Percentiles rank a stretch among this genome's conserved stretches.
Evolutionary conservation across 192 early-diverging fungal species (phyloP).

Genomic region (Pilaira anomala): DNA sequence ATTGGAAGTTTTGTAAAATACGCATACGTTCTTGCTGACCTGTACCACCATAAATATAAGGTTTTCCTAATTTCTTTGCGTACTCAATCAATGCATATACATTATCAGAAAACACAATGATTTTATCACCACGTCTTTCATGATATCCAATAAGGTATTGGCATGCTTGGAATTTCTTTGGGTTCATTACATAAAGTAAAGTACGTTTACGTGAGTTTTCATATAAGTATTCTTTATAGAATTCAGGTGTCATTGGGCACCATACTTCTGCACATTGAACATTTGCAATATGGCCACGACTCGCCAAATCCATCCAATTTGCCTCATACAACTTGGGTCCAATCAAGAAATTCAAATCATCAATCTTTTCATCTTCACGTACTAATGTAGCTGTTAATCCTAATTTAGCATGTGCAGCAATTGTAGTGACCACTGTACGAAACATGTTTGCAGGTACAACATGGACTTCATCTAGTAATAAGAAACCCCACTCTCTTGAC

Average conservation of each 20-base stretch:
- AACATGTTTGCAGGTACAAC: slow-evolving; percentile 98
- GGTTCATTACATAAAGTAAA: slow-evolving; percentile 94
- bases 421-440: slow-evolving; percentile 85
- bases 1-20: slow-evolving; percentile 91
- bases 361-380: slow-evolving; percentile 97
- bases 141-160: slow-evolving; percentile 96
- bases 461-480: slow-evolving; percentile 97
- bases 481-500: slow-evolving; percentile 93
- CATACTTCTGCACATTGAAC: slow-evolving; percentile 99
- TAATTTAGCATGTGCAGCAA: slow-evolving; percentile 93
- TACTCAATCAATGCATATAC: slow-evolving; percentile 92
- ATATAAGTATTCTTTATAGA: slow-evolving; percentile 89
- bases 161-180: slow-evolving; percentile 95
- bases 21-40: slow-evolving; percentile 86
- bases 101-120: slow-evolving; percentile 99
- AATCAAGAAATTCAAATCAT: slow-evolving; percentile 95
- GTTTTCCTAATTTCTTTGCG: slow-evolving; percentile 74
- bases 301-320: slow-evolving; percentile 99
- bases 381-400: slow-evolving; percentile 93
- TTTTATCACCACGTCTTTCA: slow-evolving; percentile 92
- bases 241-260: slow-evolving; percentile 97
- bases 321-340: slow-evolving; percentile 99
- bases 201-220: slow-evolving; percentile 79
- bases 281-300: slow-evolving; percentile 94
- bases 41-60: slow-evolving; percentile 91